These are phyloP conservation scores for Halteria grandinella DNA, from an alignment of 73 alveolate genomes.

Conservation along the genomic window DNA sequence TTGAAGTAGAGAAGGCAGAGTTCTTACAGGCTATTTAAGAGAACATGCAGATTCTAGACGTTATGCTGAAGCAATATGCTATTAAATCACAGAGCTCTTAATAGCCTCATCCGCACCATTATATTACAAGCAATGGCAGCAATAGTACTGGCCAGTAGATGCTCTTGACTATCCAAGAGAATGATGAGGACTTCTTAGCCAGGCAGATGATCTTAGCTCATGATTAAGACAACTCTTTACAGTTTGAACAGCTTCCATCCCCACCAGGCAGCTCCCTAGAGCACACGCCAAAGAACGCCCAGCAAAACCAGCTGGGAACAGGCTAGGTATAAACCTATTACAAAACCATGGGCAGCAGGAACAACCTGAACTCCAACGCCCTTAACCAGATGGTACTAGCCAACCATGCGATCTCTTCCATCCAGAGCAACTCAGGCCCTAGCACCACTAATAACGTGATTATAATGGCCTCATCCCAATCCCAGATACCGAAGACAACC, in stretches of 20 bases:
- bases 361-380: no score
- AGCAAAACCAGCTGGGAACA: background rate
- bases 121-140: background rate
- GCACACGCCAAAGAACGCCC: conserved; percentile 4
- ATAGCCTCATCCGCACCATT: no score
- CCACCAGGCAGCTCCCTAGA: conserved; percentile 24
- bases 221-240: background rate
- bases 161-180: background rate
- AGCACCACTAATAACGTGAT: no score
- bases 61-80: conserved; percentile 35
- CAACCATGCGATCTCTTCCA: no score
- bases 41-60: conserved; percentile 25
- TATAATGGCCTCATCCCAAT: no score
- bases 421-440: no score
- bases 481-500: no score
- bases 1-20: conserved; percentile 23
- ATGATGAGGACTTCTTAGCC: background rate
- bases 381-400: no score
- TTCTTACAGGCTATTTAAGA: conserved; percentile 20
- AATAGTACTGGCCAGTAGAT: background rate
- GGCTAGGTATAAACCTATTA: background rate
- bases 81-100: no score
- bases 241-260: background rate
- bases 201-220: background rate
- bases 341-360: no score